These are phyloP conservation scores for Aegilops umbellulata DNA, from an alignment of 176 grass and related monocot genomes.

Conservation along the genomic window DNA sequence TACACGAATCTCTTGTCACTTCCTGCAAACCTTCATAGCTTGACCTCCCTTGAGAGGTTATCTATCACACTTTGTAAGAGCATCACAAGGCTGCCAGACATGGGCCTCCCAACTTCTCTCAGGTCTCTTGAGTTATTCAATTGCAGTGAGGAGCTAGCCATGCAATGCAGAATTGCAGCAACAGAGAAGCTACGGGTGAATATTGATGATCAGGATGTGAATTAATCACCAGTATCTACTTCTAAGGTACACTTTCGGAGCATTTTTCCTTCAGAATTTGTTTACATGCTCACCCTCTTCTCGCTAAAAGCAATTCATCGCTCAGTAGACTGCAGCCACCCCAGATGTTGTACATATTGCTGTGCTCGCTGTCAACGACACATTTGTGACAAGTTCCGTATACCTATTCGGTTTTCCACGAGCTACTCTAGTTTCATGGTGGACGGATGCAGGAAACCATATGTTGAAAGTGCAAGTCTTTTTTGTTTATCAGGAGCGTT, in stretches of 20 bases:
- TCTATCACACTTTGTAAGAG: fast-evolving
- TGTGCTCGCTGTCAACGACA: neutral
- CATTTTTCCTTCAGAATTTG: neutral
- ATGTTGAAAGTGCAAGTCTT: neutral
- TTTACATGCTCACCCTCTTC: neutral
- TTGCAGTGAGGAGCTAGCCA: neutral
- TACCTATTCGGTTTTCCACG: neutral
- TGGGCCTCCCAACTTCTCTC: constrained; percentile 11
- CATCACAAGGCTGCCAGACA: neutral
- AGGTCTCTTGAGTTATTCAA: fast-evolving
- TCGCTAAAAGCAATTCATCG: neutral
- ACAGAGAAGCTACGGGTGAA: neutral
- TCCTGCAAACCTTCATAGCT: neutral
- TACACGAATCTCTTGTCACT: neutral
- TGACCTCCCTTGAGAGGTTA: neutral
- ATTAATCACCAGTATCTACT: neutral
- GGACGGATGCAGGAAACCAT: neutral
- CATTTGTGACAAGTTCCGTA: neutral
- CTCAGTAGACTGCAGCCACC: neutral
- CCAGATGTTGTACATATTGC: neutral
- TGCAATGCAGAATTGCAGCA: neutral
- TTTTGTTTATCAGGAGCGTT: neutral
- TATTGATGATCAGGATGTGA: neutral
- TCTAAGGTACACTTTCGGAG: neutral
- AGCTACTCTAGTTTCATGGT: neutral